phyloP scores from a whole-genome alignment of 1,284 basidiomycete genomes.

The Trametes hirsuta region DNA sequence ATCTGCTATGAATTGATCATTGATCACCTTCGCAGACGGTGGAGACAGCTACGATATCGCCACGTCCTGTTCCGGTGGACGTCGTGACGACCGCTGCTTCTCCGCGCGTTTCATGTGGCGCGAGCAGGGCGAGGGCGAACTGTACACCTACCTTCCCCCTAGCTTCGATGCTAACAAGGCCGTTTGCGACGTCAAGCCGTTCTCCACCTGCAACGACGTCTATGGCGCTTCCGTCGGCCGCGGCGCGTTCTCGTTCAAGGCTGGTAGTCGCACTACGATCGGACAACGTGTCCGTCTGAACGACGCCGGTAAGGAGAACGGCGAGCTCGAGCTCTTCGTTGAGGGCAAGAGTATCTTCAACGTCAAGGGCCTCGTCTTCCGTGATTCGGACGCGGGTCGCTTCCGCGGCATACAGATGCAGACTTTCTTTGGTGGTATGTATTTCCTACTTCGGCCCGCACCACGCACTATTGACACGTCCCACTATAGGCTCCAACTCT shows the following conservation, averaged over 20 bases:
- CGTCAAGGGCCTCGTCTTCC: conserved; percentile 52
- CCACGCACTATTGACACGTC: background rate
- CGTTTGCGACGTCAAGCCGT: conserved; percentile 54
- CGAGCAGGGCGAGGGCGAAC: conserved; percentile 52
- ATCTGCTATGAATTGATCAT: background rate
- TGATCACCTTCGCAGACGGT: conserved; percentile 42
- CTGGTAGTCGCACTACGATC: conserved; percentile 66
- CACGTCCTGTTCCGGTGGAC: conserved; percentile 55
- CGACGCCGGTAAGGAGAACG: conserved; percentile 61
- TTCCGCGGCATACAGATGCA: conserved; percentile 68
- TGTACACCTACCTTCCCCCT: conserved; percentile 61
- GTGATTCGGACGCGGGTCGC: conserved; percentile 45
- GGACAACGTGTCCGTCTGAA: conserved; percentile 65
- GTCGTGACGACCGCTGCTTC: conserved; percentile 50
- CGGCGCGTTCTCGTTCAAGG: conserved; percentile 65
- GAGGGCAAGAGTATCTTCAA: conserved; percentile 61
- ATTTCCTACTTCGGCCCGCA: background rate
- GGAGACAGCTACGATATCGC: conserved; percentile 48
- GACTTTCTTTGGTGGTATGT: conserved; percentile 68
- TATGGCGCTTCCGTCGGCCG: conserved; percentile 79
- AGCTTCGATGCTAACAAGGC: conserved; percentile 59
- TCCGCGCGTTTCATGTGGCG: conserved; percentile 64
- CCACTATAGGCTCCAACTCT: conserved; percentile 43
- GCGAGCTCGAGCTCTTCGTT: conserved; percentile 57
- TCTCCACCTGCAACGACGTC: conserved; percentile 59